phyloP scores from a whole-genome alignment of 176 grass and related monocot genomes.

The Urochloa ruziziensis region DNA sequence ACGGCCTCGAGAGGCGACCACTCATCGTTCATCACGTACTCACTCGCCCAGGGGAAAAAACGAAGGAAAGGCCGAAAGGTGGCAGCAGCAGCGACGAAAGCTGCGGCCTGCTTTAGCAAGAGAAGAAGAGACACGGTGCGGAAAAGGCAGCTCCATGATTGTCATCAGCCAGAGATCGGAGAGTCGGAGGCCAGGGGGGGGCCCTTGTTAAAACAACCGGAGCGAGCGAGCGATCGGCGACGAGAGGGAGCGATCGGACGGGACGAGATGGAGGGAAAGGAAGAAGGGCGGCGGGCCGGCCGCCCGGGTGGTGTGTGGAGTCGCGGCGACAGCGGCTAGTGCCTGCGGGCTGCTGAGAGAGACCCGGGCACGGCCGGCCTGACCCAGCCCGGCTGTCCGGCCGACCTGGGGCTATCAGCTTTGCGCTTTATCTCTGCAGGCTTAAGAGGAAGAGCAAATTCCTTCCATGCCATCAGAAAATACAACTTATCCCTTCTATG shows the following conservation, averaged over 20 bases:
- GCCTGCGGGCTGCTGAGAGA: constrained; percentile 24
- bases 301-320: background rate
- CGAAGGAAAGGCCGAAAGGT: background rate
- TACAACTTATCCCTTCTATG: too few relatives aligned
- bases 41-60: background rate
- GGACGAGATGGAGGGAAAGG: too few relatives aligned
- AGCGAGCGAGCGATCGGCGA: background rate
- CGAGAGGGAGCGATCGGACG: too few relatives aligned
- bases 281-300: too few relatives aligned
- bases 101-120: background rate
- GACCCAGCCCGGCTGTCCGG: too few relatives aligned
- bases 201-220: constrained; percentile 6
- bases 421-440: background rate
- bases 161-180: background rate
- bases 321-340: constrained; percentile 31
- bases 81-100: constrained; percentile 5
- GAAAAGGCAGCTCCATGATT: constrained; percentile 37
- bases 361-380: background rate
- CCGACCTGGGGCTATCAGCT: constrained; percentile 40
- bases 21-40: constrained; percentile 8
- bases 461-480: too few relatives aligned
- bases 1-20: background rate
- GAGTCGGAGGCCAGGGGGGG: background rate
- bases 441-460: too few relatives aligned
- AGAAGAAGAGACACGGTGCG: background rate